These are phyloP conservation scores for Hyphopichia buzzinii DNA, from an alignment of 1,139 yeast species.

Conservation along the genomic window DNA sequence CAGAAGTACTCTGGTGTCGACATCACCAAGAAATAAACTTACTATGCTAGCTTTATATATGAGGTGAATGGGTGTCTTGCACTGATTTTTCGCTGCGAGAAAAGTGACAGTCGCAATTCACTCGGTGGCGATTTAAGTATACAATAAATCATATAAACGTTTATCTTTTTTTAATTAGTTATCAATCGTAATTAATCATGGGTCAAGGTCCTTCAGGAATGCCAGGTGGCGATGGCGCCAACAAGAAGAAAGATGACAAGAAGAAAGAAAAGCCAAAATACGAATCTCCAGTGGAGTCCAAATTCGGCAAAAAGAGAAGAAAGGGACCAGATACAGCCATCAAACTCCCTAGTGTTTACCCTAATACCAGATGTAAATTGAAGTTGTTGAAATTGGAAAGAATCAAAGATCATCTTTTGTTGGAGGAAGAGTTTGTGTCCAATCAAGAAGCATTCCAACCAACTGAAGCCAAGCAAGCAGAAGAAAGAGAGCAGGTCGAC, in stretches of 20 bases:
- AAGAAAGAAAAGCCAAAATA: slow-evolving; percentile 89
- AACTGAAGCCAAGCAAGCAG: slow-evolving; percentile 94
- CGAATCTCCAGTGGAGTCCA: slow-evolving; percentile 97
- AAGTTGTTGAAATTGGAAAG: slow-evolving; percentile 90
- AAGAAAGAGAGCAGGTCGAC: slow-evolving; percentile 92
- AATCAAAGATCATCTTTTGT: slow-evolving; percentile 89
- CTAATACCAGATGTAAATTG: slow-evolving; percentile 90
- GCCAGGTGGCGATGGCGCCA: slow-evolving; percentile 55
- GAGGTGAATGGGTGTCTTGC: no score
- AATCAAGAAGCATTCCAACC: slow-evolving; percentile 95
- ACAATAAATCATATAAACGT: background rate
- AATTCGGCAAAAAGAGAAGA: slow-evolving; percentile 86
- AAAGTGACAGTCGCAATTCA: background rate
- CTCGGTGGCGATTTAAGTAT: background rate
- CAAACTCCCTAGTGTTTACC: slow-evolving; percentile 84
- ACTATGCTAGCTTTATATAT: no score
- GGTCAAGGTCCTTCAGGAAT: slow-evolving; percentile 84
- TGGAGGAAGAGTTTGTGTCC: slow-evolving; percentile 95
- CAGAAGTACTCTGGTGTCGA: slow-evolving; percentile 24
- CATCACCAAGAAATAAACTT: slow-evolving; percentile 5
- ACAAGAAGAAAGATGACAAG: slow-evolving; percentile 72
- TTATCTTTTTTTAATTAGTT: background rate
- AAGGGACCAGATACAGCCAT: slow-evolving; percentile 90
- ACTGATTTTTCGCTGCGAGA: no score
- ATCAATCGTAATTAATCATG: slow-evolving; percentile 19